These are phyloP conservation scores for Metschnikowia matae DNA, from an alignment of 805 yeast species.

Conservation along the genomic window DNA sequence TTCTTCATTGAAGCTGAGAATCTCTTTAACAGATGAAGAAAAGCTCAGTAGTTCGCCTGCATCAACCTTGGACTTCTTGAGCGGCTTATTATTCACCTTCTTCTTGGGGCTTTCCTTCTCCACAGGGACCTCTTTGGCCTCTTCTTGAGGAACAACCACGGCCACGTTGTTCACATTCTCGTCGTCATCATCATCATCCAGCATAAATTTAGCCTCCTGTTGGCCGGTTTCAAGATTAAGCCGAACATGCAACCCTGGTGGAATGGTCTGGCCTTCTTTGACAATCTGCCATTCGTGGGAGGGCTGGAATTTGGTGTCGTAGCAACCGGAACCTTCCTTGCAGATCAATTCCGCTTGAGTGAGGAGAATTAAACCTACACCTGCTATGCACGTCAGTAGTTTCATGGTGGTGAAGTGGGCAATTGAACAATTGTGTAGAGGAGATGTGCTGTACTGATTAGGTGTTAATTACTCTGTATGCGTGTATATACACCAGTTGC, in stretches of 20 bases:
- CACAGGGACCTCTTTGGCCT: conserved; percentile 1
- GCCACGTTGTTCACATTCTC: conserved; percentile 13
- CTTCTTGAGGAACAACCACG: conserved; percentile 2
- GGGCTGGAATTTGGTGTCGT: conserved; percentile 62
- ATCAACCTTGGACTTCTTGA: conserved; percentile 6
- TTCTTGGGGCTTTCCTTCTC: not conserved
- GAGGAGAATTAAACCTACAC: not conserved
- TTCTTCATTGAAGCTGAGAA: conserved; percentile 8
- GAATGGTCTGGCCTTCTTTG: conserved; percentile 68
- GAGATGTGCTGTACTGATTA: not conserved
- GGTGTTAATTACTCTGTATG: not conserved
- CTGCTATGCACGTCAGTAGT: not conserved
- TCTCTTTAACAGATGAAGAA: conserved; percentile 12
- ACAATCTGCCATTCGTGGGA: conserved; percentile 65
- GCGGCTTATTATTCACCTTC: not conserved
- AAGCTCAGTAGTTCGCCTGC: conserved; percentile 18
- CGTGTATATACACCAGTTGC: not conserved
- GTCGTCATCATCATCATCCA: conserved; percentile 22
- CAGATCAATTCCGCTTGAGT: not conserved
- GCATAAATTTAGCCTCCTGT: conserved; percentile 63
- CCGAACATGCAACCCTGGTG: conserved; percentile 75
- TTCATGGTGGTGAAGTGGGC: not conserved
- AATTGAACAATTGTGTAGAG: not conserved
- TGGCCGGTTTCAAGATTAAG: conserved; percentile 68
- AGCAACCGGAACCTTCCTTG: conserved; percentile 48